phyloP scores from a whole-genome alignment of 768 basidiomycete species.

The Porphyrellus cyaneotinctus region DNA sequence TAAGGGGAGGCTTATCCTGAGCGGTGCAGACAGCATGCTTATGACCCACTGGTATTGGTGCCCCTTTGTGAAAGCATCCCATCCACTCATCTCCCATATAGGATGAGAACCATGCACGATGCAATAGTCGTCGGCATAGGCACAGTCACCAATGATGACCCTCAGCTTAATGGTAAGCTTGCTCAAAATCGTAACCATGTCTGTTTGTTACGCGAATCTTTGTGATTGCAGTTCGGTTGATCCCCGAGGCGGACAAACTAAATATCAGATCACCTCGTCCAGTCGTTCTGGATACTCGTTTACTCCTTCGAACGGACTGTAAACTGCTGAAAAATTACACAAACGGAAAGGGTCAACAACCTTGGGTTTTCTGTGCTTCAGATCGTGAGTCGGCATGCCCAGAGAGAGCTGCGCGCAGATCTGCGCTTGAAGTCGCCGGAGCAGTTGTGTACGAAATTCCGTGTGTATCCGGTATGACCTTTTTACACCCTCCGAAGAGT shows the following conservation, averaged over 20 bases:
- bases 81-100: conserved; percentile 28
- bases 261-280: conserved; percentile 64
- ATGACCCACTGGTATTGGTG: conserved; percentile 85
- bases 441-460: conserved; percentile 58
- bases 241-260: conserved; percentile 39
- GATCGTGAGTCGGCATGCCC: neutral
- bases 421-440: conserved; percentile 57
- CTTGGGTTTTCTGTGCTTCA: conserved; percentile 63
- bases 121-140: conserved; percentile 89
- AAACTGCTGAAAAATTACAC: conserved; percentile 67
- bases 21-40: conserved; percentile 80
- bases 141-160: conserved; percentile 88
- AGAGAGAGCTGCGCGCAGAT: conserved; percentile 33
- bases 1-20: conserved; percentile 67
- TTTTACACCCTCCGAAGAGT: neutral
- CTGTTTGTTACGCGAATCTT: neutral
- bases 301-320: conserved; percentile 63
- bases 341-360: conserved; percentile 56
- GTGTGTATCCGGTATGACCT: conserved; percentile 34
- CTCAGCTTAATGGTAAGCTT: conserved; percentile 82
- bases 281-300: conserved; percentile 72
- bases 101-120: conserved; percentile 91
- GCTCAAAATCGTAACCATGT: neutral
- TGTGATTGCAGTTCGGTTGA: conserved; percentile 45
- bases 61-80: neutral